Base-by-base conservation (phyloP, 139 green algal genomes). In the Picochlorum sp. region DNA sequence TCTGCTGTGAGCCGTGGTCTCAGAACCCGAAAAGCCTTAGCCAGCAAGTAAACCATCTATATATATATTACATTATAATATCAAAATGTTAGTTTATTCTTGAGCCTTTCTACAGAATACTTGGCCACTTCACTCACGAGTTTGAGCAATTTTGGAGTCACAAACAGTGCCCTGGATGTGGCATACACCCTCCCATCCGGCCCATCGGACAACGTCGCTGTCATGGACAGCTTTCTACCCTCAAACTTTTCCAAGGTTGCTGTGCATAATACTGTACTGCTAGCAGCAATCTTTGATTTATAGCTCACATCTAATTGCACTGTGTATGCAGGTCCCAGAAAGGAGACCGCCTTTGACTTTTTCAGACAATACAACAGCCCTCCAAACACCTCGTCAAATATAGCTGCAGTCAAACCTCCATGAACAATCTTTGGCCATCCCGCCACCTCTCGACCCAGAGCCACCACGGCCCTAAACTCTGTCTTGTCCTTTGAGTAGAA, bases 181-280 rank as follows among this genome's bases (percentile, higher is more conserved):
- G 86, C 88, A 66, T 87, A 95, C 44, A 83, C 75, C 10, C 68
- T 78, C 20, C 73, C 69, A 7, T 69, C 56, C 14, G 70, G 68
- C 13, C 73, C 65, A 41, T 75, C 65, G 38, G 3, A 89, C 74
- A 31, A 45, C 6, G 24, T 71, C 21, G 81, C 77, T 24, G 68
- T 78, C 86, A 93, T 87, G 81, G 80, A 94, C 30, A 88, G 50
- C 74, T 92, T 92, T 6, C 87, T 62, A 16, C 83, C 78, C 44
- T 86, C 76, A 11, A 85, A 51, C n/a, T 58, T 65, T 51, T 94
- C 86, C 4, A 94, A 67, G 50, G 85, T 69, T 3, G 78, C 76
- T 4, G 65, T 82, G 34, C 83, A 84, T 45, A 88, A 71, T 28
- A 95, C 51, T 80, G 66, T 24, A 57, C 57, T 18, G 70, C 82